A percentile compares a stretch with the other conserved stretches of the same genome.
phyloP scores from a whole-genome alignment of 306 rosid species.

The Quercus ilex region DNA sequence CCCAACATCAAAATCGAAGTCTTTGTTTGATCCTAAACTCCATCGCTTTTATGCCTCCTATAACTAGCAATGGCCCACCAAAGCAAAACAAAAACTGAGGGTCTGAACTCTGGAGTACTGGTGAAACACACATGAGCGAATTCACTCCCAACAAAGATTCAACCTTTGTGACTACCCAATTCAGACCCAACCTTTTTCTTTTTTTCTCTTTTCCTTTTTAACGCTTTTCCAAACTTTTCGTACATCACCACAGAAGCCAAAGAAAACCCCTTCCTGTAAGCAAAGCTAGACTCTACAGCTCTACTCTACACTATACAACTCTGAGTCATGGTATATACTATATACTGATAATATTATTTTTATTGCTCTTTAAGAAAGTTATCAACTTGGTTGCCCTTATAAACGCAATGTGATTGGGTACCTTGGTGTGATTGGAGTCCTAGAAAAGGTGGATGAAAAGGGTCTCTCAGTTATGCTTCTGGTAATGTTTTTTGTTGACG shows the following conservation, averaged over 20 bases:
- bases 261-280: slow-evolving; percentile 6
- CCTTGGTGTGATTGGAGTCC: neutral
- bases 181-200: neutral
- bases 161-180: neutral
- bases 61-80: too few species aligned
- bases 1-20: too few species aligned
- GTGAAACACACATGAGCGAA: too few species aligned
- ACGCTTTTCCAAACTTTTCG: neutral
- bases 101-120: too few species aligned
- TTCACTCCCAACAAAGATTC: neutral
- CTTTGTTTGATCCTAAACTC: too few species aligned
- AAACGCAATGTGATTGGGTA: neutral
- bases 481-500: neutral
- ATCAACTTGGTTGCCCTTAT: neutral
- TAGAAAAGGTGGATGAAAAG: neutral
- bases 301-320: neutral
- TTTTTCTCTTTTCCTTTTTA: neutral
- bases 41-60: too few species aligned
- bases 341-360: neutral
- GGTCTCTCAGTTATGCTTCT: neutral
- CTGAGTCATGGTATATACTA: neutral
- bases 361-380: neutral
- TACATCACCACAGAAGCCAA: neutral
- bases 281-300: neutral
- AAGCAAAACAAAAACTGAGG: too few species aligned